Base-by-base conservation (phyloP, 129 eudicot species). In the Artemisia tridentata region DNA sequence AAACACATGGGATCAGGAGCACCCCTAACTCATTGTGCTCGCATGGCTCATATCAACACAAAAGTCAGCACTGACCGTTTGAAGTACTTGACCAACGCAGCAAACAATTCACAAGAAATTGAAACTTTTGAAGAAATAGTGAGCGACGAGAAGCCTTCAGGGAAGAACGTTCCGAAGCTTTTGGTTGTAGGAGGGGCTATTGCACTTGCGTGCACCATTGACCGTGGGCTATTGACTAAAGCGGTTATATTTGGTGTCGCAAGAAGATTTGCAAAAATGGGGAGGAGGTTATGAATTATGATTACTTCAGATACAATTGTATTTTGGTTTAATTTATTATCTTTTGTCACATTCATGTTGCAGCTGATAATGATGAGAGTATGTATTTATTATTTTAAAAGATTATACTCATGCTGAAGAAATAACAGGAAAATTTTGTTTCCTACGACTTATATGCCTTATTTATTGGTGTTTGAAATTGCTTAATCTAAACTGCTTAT, bases 221-320 rank as follows among this genome's bases (percentile, higher is more conserved):
- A 91, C 66, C 80, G 86, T 21, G 97, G 97, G 15, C 88, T 91
- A 20, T 55, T 91, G 85, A 88, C 92, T 11, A 91, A 88, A 78
- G 96, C 97, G 3, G 90, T 91, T 47, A 91, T 91, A 73, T 88
- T 91, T 67, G 97, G 97, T 19, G 90, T 88, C 45, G 96, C 96
- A 19, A 84, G 97, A 73, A 86, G 89, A 84, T 84, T 91, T 76
- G 92, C 86, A 3, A 86, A 76, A 55, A 86, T 84, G 68, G 97
- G 96, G 41, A 82, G 78, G 72, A 84, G 82, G 67, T 73, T 90
- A 78, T 90, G 85, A 83, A 21, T 16, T 68, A 18, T 14, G 47
- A 27, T 14, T 58, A 58, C 29, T 27, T 71, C 41, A 49, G 12
- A 73, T 65, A 72, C 25, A 68, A 60, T 69, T 76, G 80, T 66